Percentiles rank a stretch among this genome's conserved stretches.
Conservation (phyloP, 345 rosid species). For the Syzygium aqueum region DNA sequence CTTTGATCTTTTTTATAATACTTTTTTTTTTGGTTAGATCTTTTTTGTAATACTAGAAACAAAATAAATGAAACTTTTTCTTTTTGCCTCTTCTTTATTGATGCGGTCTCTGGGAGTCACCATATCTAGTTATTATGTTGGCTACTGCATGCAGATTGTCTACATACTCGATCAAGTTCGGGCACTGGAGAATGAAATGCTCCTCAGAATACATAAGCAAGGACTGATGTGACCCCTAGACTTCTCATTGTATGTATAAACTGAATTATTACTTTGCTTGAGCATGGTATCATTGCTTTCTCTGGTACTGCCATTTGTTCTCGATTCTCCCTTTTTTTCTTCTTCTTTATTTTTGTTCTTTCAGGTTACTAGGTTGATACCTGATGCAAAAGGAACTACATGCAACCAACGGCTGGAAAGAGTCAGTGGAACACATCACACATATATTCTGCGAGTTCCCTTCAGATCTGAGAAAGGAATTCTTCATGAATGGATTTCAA, state of each 20-base stretch:
- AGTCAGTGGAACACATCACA: slow-evolving; percentile 5
- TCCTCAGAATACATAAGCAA: slow-evolving; percentile 80
- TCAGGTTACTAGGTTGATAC: slow-evolving; percentile 8
- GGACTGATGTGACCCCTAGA: slow-evolving; percentile 78
- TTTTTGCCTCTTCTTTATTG: neutral
- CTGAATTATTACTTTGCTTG: neutral
- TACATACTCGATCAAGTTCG: slow-evolving; percentile 97
- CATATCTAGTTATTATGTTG: neutral
- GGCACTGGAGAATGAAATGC: slow-evolving; percentile 86
- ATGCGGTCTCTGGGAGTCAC: neutral
- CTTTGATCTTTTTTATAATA: neutral
- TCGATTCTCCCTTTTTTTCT: neutral
- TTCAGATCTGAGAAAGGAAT: slow-evolving; percentile 7
- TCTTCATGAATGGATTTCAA: slow-evolving; percentile 9
- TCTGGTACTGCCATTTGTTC: neutral
- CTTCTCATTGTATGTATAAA: slow-evolving; percentile 60
- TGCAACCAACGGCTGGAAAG: slow-evolving; percentile 8
- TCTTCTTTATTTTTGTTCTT: neutral
- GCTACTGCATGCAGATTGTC: slow-evolving; percentile 44
- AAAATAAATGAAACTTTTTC: neutral
- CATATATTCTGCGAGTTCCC: slow-evolving; percentile 7
- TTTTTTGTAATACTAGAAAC: neutral
- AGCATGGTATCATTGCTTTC: neutral
- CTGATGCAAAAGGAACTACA: slow-evolving; percentile 6
- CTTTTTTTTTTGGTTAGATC: neutral